Evolutionary conservation across 352 stramenopile species (phyloP).

Genomic region (Plasmopara halstedii): DNA sequence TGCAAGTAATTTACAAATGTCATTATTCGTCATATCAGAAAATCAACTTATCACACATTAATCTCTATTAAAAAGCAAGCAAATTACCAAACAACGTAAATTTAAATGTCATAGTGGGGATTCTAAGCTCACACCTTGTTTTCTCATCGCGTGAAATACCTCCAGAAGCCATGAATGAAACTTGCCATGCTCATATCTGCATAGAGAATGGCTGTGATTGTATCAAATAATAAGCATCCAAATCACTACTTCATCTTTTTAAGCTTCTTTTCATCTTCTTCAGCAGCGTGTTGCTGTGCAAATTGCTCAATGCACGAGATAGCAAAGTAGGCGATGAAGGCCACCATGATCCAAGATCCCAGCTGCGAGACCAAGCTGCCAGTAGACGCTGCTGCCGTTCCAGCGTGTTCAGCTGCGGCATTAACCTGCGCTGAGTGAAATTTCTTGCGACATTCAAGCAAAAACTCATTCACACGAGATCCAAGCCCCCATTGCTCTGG

Average conservation of each 20-base stretch:
- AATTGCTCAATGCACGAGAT: conserved; percentile 89
- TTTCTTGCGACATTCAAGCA: conserved; percentile 82
- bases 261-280: conserved; percentile 83
- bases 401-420: conserved; percentile 47
- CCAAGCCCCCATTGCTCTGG: conserved; percentile 69
- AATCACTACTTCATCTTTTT: conserved; percentile 56
- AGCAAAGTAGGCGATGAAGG: conserved; percentile 86
- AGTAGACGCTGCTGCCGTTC: conserved; percentile 29
- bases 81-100: neutral
- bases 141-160: conserved; percentile 3
- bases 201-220: neutral
- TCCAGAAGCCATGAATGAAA: neutral
- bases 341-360: conserved; percentile 76
- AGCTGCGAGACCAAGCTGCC: conserved; percentile 72
- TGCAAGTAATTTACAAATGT: no score
- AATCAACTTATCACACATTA: no score
- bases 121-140: neutral
- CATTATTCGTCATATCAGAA: no score
- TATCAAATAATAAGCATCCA: conserved; percentile 2
- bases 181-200: no score
- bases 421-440: conserved; percentile 73
- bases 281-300: conserved; percentile 81
- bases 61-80: neutral
- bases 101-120: conserved; percentile 13
- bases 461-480: conserved; percentile 73